Evolutionary conservation across 257 asterid genomes (phyloP).

Genomic region (Gentiana straminea): DNA sequence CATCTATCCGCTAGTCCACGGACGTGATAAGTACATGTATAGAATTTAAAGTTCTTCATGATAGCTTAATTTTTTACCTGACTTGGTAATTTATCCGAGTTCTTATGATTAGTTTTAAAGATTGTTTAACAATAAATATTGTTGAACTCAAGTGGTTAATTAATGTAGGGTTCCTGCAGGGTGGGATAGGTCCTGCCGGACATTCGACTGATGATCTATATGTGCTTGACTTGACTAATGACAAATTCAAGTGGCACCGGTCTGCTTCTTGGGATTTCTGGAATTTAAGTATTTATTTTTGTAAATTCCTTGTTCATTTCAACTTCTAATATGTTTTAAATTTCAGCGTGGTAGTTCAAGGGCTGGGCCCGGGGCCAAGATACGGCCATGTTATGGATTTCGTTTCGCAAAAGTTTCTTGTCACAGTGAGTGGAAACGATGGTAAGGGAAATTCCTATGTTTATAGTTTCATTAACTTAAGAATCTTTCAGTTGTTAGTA

Average conservation of each 20-base stretch:
- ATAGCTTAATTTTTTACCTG: too few relatives aligned
- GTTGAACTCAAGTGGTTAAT: constrained; percentile 3
- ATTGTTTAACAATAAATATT: too few relatives aligned
- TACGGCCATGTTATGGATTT: constrained; percentile 99
- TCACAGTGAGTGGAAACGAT: constrained; percentile 85
- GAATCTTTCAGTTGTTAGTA: too few relatives aligned
- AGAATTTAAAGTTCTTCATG: too few relatives aligned
- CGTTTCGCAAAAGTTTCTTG: constrained; percentile 96
- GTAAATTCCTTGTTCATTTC: constrained; percentile 12
- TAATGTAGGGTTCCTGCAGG: constrained; percentile 41
- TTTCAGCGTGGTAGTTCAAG: constrained; percentile 93
- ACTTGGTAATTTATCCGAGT: too few relatives aligned
- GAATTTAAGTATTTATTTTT: background rate
- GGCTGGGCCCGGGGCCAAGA: constrained; percentile 96
- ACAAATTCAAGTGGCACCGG: constrained; percentile 98
- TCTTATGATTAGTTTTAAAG: too few relatives aligned
- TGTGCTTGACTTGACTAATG: constrained; percentile 91
- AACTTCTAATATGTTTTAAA: constrained; percentile 17
- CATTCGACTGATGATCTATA: constrained; percentile 91
- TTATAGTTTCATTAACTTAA: background rate
- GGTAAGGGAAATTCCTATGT: constrained; percentile 39
- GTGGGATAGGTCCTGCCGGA: constrained; percentile 99
- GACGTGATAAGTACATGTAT: too few relatives aligned
- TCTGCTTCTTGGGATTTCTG: constrained; percentile 20
- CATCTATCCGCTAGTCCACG: too few relatives aligned